Evolutionary conservation across 2,329 filamentous ascomycete genomes (phyloP).

Genomic region (Calonectria naviculata): DNA sequence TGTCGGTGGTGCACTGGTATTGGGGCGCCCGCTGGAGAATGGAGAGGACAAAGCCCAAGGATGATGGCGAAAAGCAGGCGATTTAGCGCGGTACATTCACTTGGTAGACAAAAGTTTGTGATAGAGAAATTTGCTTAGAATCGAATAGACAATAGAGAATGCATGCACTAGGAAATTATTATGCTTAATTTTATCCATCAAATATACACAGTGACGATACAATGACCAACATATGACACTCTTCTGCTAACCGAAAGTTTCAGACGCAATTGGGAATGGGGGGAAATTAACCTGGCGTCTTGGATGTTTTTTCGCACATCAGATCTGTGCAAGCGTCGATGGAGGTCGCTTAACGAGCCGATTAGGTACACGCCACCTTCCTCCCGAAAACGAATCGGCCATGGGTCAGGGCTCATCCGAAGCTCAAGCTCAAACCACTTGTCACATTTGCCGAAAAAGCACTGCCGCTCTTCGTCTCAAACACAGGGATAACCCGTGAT

Average conservation of each 20-base stretch:
- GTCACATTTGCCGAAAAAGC: not conserved
- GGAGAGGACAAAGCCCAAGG: not conserved
- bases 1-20: conserved; percentile 2
- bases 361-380: too few relatives aligned
- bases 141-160: not conserved
- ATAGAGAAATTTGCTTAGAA: not conserved
- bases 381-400: too few relatives aligned
- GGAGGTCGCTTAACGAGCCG: too few relatives aligned
- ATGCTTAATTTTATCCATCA: not conserved
- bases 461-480: not conserved
- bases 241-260: too few relatives aligned
- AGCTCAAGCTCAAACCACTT: too few relatives aligned
- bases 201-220: not conserved
- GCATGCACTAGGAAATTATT: not conserved
- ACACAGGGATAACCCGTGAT: not conserved
- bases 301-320: too few relatives aligned
- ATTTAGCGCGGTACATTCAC: not conserved
- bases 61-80: not conserved
- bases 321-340: too few relatives aligned
- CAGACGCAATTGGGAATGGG: too few relatives aligned
- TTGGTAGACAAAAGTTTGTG: not conserved
- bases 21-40: conserved; percentile 12
- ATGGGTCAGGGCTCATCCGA: too few relatives aligned
- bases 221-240: too few relatives aligned
- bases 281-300: too few relatives aligned